Base-by-base conservation (phyloP, 495 filamentous ascomycete genomes). In the Penicillium antarcticum region DNA sequence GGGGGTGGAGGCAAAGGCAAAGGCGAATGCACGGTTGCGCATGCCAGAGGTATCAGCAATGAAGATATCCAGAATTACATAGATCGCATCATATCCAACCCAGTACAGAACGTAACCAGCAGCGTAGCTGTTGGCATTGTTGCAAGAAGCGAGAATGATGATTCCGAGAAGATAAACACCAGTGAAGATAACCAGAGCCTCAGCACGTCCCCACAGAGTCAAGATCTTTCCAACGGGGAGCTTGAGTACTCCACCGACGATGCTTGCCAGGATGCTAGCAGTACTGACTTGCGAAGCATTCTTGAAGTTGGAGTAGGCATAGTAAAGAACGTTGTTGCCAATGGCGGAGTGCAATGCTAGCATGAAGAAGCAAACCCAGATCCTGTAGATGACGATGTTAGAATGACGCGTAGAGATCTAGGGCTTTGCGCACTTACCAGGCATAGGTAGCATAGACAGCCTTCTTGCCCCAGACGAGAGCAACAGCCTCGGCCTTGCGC, bases 241-340 rank as follows among this genome's bases (percentile, higher is more conserved):
- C 55, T 87, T 87, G 26, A 80, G 62, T 42, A 88, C 73, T 59
- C 85, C 87, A 48, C 79, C 84, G 48, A 88, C 79, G 54, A 89
- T 65, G 39, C 45, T 69, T 39, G 63, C 57, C 34, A 73, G 44
- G 35, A 76, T 71, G 32, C 61, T 61, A 40, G 70, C 67, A 0
- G 68, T 72, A 4, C 60, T 62, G 26, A 71, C 63, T 18, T 68
- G 63, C 3, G 73, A 65, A 2, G 70, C 70, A 14, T 40, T 33
- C 16, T 43, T 1, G 36, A 75, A 75, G 11, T 54, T 51, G 34
- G 63, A 56, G 44, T 68, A 72, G 26, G 67, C 69, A 40, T 62
- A 63, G 31, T 51, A 58, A 36, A 58, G 50, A 5, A 72, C 55
- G 14, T 62, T 67, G 17, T 45, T 49, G 21, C 65, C 63, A 38